Evolutionary conservation across 2,329 filamentous ascomycete species (phyloP), one percentile per base, ranked within the genome.

Genomic region (Clonostachys rhizophaga): DNA sequence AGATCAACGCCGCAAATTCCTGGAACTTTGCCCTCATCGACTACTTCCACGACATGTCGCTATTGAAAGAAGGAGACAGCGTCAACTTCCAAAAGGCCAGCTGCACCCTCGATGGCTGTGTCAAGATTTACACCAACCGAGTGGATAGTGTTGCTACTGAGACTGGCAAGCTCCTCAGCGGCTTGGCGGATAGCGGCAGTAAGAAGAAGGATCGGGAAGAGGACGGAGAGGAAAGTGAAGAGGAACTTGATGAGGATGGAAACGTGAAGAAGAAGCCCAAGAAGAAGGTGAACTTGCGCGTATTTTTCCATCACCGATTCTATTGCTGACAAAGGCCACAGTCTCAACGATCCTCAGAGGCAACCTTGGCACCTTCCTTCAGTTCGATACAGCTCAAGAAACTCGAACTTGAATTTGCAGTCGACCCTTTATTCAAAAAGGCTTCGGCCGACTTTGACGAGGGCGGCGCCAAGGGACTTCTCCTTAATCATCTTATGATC

Each of bases 11-110:
- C 43, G 84, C 87, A 50, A 99, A 99, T 67, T 96, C 91, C 33
- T 99, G 94, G 94, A 97, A 97, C 67, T 97, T 99, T 70, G 94
- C 94, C n/a, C 80, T 99, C 16, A 99, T 99, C 63, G 94, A 99
- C 67, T 99, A 99, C 69, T 99, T 99, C 61, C 92, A 99, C 67
- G 94, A 99, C 61, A 97, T 99, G 94, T 96, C 91, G 2, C 73
- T 99, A 40, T 75, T 99, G 43, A 95, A 95, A 63, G 94, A 99
- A 62, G 94, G 94, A 33, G 91, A 99, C 54, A 87, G 91, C 13
- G 91, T 99, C 67, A 99, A 99, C 65, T 99, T 99, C 58, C 94
- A 99, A 64, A 96, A 96, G 66, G 94, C 94, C 49, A 96, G 91
- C 70, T 97, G 91, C 70, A 99, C 94, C 0, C 76, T 99, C 16